Base-by-base conservation (phyloP, 2,329 filamentous ascomycete species). In the Neocucurbitaria cava region DNA sequence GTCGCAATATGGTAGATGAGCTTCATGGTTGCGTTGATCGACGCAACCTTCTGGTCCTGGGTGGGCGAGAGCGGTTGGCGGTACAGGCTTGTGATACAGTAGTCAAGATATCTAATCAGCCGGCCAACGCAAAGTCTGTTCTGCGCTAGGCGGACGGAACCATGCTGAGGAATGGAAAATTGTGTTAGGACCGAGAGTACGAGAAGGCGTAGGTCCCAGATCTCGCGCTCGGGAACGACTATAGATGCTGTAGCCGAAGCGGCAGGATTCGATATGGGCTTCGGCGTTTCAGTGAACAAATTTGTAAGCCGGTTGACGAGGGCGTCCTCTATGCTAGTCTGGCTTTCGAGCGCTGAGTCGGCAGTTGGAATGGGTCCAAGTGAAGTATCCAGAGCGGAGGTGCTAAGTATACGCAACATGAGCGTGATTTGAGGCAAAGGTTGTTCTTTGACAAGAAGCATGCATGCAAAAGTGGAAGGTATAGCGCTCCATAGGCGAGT, bases 31-130 rank as follows among this genome's bases (percentile, higher is more conserved):
- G 82, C 77, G 65, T 88, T 89, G 61, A 90, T 79, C 23, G 86
- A 72, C 2, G 76, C 66, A 6, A 82, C 76, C 40, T 79, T 78
- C 28, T 75, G 66, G 13, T 70, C 59, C 51, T 82, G 77, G 0
- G 70, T 67, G 0, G 69, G 70, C 2, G 67, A 67, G 44, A 64
- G 57, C 17, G 62, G 68, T 1, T 60, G 57, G 7, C 50, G 48
- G 71, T 90, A 89, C 1, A 90, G 72, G 3, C 78, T 76, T 41
- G 83, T 81, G 13, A 97, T 77, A 60, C 89, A 86, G 59, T 92
- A 89, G 54, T 95, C 88, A 46, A 93, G 85, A 40, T 89, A 86
- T 23, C 87, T 85, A 23, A 96, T 87, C 0, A 96, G 78, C 3
- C 91, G 85, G 1, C 90, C 91, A 15, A 96, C 85, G 11, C 87